These are phyloP conservation scores for Fusarium nelsonii DNA, from an alignment of 2,329 filamentous ascomycete species.

Conservation along the genomic window DNA sequence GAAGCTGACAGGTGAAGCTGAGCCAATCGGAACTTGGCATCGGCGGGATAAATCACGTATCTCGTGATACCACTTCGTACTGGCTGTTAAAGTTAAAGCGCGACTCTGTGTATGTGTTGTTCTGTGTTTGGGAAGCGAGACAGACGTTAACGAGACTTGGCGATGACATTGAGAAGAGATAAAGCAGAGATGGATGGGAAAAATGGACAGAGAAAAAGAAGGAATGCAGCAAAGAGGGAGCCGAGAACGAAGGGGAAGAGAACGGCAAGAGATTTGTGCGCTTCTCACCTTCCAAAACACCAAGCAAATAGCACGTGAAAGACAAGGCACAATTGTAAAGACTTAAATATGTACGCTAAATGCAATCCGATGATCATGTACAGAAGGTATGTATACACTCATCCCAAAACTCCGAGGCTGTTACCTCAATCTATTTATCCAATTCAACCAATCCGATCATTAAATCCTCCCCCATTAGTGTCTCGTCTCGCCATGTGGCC, in stretches of 20 bases:
- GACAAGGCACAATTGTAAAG: background rate
- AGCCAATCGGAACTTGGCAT: background rate
- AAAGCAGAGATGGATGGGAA: background rate
- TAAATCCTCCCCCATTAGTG: background rate
- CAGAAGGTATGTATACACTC: background rate
- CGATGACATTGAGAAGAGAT: background rate
- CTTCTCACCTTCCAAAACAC: too few relatives aligned
- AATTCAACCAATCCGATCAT: conserved; percentile 12
- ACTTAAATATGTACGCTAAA: conserved; percentile 28
- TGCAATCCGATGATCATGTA: background rate
- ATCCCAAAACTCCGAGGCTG: conserved; percentile 32
- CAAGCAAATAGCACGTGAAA: background rate
- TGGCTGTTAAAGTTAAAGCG: background rate
- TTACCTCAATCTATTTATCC: conserved; percentile 17
- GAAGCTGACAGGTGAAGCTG: background rate
- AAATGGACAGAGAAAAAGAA: too few relatives aligned
- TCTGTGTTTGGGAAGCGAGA: too few relatives aligned
- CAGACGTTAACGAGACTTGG: too few relatives aligned
- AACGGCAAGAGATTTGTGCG: background rate
- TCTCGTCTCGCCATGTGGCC: background rate
- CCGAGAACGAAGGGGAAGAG: too few relatives aligned
- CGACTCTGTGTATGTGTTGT: background rate
- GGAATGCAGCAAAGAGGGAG: too few relatives aligned
- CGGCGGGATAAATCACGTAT: too few relatives aligned
- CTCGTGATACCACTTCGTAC: accelerated